Evolutionary conservation across 257 asterid genomes (phyloP).

Genomic region (Salvia splendens): DNA sequence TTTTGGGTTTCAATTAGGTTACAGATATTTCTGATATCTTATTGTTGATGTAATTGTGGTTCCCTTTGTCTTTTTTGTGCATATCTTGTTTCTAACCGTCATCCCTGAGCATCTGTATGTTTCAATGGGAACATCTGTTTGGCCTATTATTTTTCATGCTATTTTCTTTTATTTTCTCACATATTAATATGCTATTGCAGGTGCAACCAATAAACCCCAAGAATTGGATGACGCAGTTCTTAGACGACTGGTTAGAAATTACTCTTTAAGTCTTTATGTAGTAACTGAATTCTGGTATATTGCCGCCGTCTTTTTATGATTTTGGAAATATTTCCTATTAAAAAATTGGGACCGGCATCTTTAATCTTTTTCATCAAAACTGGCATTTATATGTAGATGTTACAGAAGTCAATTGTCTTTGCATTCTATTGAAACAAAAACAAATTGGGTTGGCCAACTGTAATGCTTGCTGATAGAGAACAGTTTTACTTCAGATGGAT

Average conservation of each 20-base stretch:
- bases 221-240: constrained; percentile 99
- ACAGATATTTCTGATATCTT: constrained; percentile 10
- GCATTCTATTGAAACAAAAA: not conserved
- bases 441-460: constrained; percentile 7
- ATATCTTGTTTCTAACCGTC: constrained; percentile 2
- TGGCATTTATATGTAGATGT: not conserved
- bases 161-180: constrained; percentile 23
- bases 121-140: constrained; percentile 2
- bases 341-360: not conserved
- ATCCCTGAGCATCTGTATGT: constrained; percentile 15
- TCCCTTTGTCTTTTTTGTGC: constrained; percentile 9
- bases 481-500: not conserved
- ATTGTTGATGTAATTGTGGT: constrained; percentile 18
- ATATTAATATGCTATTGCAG: constrained; percentile 50
- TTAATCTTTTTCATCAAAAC: constrained; percentile 7
- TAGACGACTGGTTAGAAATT: constrained; percentile 87
- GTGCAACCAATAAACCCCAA: constrained; percentile 98
- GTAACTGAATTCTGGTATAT: constrained; percentile 22
- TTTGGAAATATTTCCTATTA: no score
- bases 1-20: constrained; percentile 16
- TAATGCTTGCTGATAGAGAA: not conserved
- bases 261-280: constrained; percentile 20
- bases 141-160: not conserved
- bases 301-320: no score
- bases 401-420: not conserved